These are phyloP conservation scores for Colletotrichum magnum DNA, from an alignment of 2,329 filamentous ascomycete genomes.

Conservation along the genomic window DNA sequence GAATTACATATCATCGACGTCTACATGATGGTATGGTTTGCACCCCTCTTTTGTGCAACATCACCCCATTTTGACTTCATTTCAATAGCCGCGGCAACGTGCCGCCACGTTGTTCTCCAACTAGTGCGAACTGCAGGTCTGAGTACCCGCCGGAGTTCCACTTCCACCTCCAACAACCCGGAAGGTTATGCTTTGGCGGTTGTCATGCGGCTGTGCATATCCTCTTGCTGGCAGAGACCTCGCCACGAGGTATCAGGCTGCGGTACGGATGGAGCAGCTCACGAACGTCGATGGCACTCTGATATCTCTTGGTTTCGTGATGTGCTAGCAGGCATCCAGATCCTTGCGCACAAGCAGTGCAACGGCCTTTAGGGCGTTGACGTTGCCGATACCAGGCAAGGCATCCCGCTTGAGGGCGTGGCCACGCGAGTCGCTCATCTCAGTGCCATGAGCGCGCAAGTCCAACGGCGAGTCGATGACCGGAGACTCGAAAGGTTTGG, in stretches of 20 bases:
- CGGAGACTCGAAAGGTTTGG: not conserved
- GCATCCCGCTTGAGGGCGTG: not conserved
- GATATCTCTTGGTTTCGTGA: not conserved
- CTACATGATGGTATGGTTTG: not conserved
- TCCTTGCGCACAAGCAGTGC: not conserved
- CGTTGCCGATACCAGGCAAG: not conserved
- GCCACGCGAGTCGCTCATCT: not conserved
- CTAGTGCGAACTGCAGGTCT: not conserved
- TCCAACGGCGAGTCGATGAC: not conserved
- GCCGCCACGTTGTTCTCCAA: not conserved
- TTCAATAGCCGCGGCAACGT: constrained; percentile 7
- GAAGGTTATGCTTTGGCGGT: not conserved
- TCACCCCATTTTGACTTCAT: not conserved
- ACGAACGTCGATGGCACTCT: no score
- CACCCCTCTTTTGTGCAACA: not conserved
- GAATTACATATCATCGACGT: not conserved
- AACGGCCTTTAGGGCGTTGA: not conserved
- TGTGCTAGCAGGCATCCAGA: not conserved
- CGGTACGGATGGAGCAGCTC: no score
- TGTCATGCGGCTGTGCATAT: not conserved
- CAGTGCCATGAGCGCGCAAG: not conserved
- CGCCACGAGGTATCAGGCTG: no score
- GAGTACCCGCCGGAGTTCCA: not conserved
- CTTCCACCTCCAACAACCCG: not conserved
- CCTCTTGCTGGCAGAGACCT: no score